phyloP scores from a whole-genome alignment of 106 monocot genomes.

The Dioscorea dumetorum region DNA sequence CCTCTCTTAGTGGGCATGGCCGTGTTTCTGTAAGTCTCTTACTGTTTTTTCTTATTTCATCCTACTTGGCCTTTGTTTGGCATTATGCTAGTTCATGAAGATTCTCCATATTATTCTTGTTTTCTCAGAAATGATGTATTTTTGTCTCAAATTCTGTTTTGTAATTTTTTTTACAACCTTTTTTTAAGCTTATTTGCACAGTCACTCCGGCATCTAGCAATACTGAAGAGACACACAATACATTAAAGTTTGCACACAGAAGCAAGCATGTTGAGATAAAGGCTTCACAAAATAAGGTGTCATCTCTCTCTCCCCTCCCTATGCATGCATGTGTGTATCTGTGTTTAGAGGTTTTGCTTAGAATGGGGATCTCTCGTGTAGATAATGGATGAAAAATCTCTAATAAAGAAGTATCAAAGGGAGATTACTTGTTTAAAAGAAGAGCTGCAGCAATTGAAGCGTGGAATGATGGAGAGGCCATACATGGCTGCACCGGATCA shows the following conservation, averaged over 20 bases:
- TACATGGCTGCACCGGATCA: slow-evolving; percentile 42
- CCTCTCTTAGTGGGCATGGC: slow-evolving; percentile 96
- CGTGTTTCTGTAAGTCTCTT: slow-evolving; percentile 76
- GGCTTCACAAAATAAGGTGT: slow-evolving; percentile 92
- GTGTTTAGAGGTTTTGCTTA: neutral
- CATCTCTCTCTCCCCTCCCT: neutral
- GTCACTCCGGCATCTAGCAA: slow-evolving; percentile 97
- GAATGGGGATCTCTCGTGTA: slow-evolving; percentile 3
- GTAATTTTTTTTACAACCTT: neutral
- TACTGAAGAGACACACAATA: slow-evolving; percentile 96
- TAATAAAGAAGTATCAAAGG: slow-evolving; percentile 96
- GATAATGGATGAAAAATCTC: slow-evolving; percentile 98
- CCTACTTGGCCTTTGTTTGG: neutral
- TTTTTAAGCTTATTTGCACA: slow-evolving; percentile 85
- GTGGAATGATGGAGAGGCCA: slow-evolving; percentile 76
- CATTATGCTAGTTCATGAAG: neutral
- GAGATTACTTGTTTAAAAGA: slow-evolving; percentile 84
- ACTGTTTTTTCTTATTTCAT: neutral
- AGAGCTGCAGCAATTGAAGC: slow-evolving; percentile 81
- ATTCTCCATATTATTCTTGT: too few species aligned
- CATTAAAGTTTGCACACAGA: slow-evolving; percentile 90
- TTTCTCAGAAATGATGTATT: too few species aligned
- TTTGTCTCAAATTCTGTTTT: neutral
- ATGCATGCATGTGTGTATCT: neutral
- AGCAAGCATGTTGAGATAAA: slow-evolving; percentile 97